These are phyloP conservation scores for Pseudopyrenochaeta lycopersici DNA, from an alignment of 2,329 filamentous ascomycete genomes.

Conservation along the genomic window DNA sequence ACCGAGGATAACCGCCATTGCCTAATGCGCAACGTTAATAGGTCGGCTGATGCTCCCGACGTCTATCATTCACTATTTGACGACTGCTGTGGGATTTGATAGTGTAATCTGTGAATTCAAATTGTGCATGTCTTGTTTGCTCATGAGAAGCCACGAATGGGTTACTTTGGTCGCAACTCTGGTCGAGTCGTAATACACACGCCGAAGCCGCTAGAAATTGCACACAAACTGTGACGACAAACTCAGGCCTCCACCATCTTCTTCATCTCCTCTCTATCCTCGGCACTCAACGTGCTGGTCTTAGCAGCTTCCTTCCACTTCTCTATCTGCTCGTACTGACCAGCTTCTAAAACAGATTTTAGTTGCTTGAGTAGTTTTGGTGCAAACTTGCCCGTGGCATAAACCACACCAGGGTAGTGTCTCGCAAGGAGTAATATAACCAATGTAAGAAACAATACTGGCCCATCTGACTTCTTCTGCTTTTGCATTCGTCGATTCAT, in stretches of 20 bases:
- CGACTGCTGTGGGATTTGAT: no score
- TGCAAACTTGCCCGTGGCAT: constrained; percentile 53
- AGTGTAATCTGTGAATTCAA: no score
- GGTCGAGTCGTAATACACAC: not conserved
- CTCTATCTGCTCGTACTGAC: constrained; percentile 43
- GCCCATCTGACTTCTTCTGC: constrained; percentile 44
- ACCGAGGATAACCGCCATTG: constrained; percentile 28
- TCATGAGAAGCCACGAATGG: no score
- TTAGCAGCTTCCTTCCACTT: constrained; percentile 51
- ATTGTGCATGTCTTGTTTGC: no score
- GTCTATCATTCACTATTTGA: no score
- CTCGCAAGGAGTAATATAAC: constrained; percentile 45
- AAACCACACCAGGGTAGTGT: constrained; percentile 44
- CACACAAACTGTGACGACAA: not conserved
- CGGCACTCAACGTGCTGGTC: constrained; percentile 35
- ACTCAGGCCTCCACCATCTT: constrained; percentile 31
- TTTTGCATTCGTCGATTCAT: constrained; percentile 46
- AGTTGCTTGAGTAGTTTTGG: constrained; percentile 51
- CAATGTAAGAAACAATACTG: constrained; percentile 48
- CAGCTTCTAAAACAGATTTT: constrained; percentile 29
- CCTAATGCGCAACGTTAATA: not conserved
- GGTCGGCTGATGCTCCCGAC: no score
- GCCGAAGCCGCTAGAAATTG: not conserved
- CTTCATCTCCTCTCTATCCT: constrained; percentile 46
- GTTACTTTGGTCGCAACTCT: no score